Evolutionary conservation across 257 asterid species (phyloP).

Genomic region (Jacaranda copaia): DNA sequence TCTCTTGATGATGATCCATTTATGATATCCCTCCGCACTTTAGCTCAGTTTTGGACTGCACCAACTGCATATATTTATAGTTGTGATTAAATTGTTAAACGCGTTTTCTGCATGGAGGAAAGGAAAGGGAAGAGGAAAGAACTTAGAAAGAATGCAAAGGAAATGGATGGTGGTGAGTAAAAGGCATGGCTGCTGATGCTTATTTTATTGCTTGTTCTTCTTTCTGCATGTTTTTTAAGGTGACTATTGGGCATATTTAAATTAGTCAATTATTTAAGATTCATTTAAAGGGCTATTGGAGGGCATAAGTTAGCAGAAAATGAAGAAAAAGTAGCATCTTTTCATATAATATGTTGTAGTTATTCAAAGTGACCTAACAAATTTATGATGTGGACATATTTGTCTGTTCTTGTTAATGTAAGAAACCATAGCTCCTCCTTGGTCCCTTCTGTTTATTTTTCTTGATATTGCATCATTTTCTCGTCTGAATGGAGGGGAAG

Average conservation of each 20-base stretch:
- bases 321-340: background rate
- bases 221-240: background rate
- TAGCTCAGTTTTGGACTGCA: background rate
- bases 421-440: background rate
- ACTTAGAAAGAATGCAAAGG: slow-evolving; percentile 30
- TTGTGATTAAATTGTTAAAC: slow-evolving; percentile 14
- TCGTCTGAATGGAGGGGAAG: background rate
- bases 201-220: background rate
- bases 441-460: background rate
- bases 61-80: background rate
- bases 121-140: slow-evolving; percentile 28
- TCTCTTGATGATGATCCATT: slow-evolving; percentile 37
- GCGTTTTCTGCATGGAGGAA: slow-evolving; percentile 37
- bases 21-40: background rate
- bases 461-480: background rate
- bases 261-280: background rate
- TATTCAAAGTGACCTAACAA: background rate
- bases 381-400: background rate
- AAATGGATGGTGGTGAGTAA: slow-evolving; percentile 24
- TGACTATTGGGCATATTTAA: background rate
- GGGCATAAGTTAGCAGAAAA: background rate
- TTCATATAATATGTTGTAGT: background rate
- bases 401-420: background rate
- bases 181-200: background rate
- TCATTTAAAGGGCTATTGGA: background rate